Evolutionary conservation across 192 early-diverging fungal species (phyloP).

Genomic region (Coemansia javaensis): DNA sequence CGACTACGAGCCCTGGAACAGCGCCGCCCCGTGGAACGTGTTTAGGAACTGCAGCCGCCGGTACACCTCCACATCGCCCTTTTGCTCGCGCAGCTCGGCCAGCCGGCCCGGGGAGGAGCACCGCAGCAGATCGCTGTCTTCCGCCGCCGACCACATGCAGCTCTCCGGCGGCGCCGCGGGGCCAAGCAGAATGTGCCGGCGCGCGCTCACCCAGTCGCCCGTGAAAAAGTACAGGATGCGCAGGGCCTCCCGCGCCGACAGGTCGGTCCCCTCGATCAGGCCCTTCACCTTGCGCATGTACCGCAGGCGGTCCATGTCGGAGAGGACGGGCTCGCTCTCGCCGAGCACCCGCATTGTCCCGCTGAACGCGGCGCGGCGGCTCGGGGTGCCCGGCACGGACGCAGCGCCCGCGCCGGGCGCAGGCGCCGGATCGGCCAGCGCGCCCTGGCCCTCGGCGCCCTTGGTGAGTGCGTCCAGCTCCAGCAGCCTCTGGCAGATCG

Average conservation of each 20-base stretch:
- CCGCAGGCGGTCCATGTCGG: slow-evolving; percentile 19
- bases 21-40: slow-evolving; percentile 42
- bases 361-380: slow-evolving; percentile 32
- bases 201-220: slow-evolving; percentile 43
- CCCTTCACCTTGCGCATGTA: slow-evolving; percentile 47
- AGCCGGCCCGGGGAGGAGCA: slow-evolving; percentile 13
- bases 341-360: slow-evolving; percentile 47
- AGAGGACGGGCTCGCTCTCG: slow-evolving; percentile 24
- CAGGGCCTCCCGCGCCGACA: slow-evolving; percentile 31
- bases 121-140: slow-evolving; percentile 26
- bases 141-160: slow-evolving; percentile 31
- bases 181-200: slow-evolving; percentile 24
- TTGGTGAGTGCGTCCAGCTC: slow-evolving; percentile 21
- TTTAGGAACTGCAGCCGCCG: slow-evolving; percentile 47
- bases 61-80: slow-evolving; percentile 47
- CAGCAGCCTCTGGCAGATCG: slow-evolving; percentile 39
- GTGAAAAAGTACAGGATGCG: slow-evolving; percentile 35
- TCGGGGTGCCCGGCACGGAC: slow-evolving; percentile 23
- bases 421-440: slow-evolving; percentile 3
- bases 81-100: slow-evolving; percentile 33
- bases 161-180: slow-evolving; percentile 4
- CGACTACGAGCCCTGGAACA: too few relatives aligned
- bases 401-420: background rate
- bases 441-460: background rate
- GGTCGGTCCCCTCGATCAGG: slow-evolving; percentile 21